Evolutionary conservation across 305 asterid species (phyloP), one percentile per base, ranked within the genome.

Genomic region (Fraxinus baroniana): DNA sequence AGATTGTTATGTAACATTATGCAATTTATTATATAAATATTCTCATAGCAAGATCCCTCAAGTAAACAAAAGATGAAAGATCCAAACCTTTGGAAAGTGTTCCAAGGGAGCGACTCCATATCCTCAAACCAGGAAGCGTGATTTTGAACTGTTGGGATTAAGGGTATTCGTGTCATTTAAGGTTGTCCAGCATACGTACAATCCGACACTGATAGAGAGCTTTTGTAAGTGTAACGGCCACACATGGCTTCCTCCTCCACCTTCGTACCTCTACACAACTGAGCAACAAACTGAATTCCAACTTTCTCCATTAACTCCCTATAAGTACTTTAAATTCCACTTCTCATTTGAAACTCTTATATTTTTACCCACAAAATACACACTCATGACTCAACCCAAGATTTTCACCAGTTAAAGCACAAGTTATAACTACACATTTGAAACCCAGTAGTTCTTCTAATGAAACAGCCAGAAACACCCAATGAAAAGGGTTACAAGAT

Each of bases 221-320:
- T 74, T 80, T 12, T n/a, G n/a, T n/a, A n/a, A n/a, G n/a, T 55
- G 78, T 39, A 82, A 84, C 79, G 90, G 92, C 93, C 91, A 83
- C 84, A 78, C 18, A 90, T 89, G 89, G 88, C 87, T 78, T 41
- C 92, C 87, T 83, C 88, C 86, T 85, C 81, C 32, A 78, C 86
- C 87, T 84, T 88, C 86, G 87, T 87, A 86, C 89, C 92, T 32
- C 86, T 89, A 64, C 92, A n/a, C n/a, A n/a, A n/a, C n/a, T n/a
- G n/a, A 87, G 12, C 28, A 57, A 77, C 89, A 86, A 78, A 78
- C 89, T 83, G 92, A 88, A 60, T 86, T 88, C 80, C 94, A 89
- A 17, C 87, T 86, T 87, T 86, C 87, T 77, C 83, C 90, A 74
- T 84, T 82, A 77, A 82, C 86, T 78, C 89, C 62, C 90, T 85